Conservation (phyloP, 495 filamentous ascomycete genomes). For the Aspergillus cristatus region DNA sequence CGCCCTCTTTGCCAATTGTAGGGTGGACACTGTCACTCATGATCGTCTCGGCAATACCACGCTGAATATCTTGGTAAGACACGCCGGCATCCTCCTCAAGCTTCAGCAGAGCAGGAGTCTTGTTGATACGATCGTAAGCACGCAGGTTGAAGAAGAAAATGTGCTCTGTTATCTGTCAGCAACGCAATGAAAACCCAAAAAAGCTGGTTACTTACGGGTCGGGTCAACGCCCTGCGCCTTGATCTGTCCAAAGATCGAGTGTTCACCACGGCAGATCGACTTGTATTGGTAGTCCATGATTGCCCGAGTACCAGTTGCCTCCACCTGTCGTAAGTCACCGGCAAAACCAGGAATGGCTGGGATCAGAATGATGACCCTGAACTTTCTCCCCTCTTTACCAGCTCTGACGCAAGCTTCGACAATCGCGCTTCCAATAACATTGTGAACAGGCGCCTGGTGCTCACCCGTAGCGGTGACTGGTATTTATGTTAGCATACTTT, state of each 20-base stretch:
- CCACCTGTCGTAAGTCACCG: constrained; percentile 74
- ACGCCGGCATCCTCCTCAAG: constrained; percentile 73
- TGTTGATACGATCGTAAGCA: constrained; percentile 84
- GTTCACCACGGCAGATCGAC: constrained; percentile 80
- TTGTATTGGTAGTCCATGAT: constrained; percentile 99
- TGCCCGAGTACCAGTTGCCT: constrained; percentile 75
- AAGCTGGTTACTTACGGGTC: constrained; percentile 20
- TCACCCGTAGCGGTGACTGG: constrained; percentile 82
- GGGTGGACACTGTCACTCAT: constrained; percentile 69
- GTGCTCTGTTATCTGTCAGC: constrained; percentile 40
- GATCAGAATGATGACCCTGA: constrained; percentile 81
- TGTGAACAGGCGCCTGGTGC: constrained; percentile 74
- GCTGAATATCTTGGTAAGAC: constrained; percentile 74
- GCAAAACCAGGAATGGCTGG: constrained; percentile 91
- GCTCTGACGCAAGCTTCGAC: constrained; percentile 82
- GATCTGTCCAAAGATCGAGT: constrained; percentile 81
- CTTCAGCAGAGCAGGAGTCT: constrained; percentile 54
- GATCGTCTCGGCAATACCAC: constrained; percentile 74
- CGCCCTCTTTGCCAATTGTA: constrained; percentile 40
- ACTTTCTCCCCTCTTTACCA: constrained; percentile 76
- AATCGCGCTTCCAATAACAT: constrained; percentile 77
- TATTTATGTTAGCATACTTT: constrained; percentile 8
- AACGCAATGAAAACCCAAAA: not conserved
- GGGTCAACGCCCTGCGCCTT: constrained; percentile 72
- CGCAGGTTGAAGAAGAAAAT: constrained; percentile 89